Evolutionary conservation across 345 rosid species (phyloP).

Genomic region (Hypericum androsaemum): DNA sequence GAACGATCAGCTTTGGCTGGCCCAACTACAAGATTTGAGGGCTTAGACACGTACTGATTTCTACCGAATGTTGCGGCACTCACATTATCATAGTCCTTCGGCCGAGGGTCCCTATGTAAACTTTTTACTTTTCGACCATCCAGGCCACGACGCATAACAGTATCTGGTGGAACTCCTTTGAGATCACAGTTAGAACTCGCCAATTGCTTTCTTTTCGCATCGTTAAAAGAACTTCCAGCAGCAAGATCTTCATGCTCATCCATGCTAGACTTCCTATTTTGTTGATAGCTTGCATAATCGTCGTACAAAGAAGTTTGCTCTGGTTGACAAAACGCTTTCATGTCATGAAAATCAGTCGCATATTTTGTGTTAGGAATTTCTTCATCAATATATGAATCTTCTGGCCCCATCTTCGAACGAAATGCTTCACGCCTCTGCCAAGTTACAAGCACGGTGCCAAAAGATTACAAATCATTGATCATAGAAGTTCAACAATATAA

Average conservation of each 20-base stretch:
- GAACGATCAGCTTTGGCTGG: constrained; percentile 30
- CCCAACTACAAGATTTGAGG: constrained; percentile 30
- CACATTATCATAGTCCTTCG: constrained; percentile 23
- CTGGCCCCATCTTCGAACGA: constrained; percentile 31
- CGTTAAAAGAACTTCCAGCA: constrained; percentile 28
- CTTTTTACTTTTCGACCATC: constrained; percentile 20
- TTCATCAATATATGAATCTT: constrained; percentile 34
- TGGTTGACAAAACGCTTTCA: constrained; percentile 28
- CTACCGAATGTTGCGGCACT: constrained; percentile 24
- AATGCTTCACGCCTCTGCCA: constrained; percentile 40
- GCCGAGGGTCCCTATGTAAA: constrained; percentile 24
- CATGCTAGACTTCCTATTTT: constrained; percentile 28
- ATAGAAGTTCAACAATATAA: too few species aligned
- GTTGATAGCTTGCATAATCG: constrained; percentile 25
- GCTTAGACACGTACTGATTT: constrained; percentile 30
- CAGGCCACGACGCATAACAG: constrained; percentile 22
- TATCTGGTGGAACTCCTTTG: constrained; percentile 38
- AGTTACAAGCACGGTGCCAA: constrained; percentile 6
- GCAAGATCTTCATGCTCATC: constrained; percentile 32
- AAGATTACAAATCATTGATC: too few species aligned
- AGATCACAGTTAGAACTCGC: constrained; percentile 33
- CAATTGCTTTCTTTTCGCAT: constrained; percentile 23
- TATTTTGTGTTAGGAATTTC: constrained; percentile 20
- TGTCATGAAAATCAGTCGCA: constrained; percentile 35
- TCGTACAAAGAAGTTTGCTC: constrained; percentile 32